Evolutionary conservation across 192 early-diverging fungal species (phyloP), one percentile per base, ranked within the genome.

Genomic region (Dispira simplex): DNA sequence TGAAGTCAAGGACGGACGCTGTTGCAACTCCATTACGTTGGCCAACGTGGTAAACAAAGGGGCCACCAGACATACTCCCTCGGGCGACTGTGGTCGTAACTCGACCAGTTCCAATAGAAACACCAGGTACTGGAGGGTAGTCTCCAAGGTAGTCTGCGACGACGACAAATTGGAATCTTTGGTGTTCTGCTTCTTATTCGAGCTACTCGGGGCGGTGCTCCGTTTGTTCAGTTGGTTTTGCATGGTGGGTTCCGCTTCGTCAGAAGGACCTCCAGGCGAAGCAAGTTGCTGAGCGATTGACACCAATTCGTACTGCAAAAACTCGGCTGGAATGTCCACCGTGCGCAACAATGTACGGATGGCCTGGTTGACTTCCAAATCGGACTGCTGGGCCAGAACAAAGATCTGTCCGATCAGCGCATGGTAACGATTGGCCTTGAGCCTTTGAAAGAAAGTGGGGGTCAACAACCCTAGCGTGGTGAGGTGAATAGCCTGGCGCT

Each of bases 81-180:
- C 66, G 0, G 65, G 64, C 51, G 88, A 75, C 44, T 67, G 52
- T 1, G 69, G 56, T 57, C 83, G 83, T 75, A 77, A 79, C 72
- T 90, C 83, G 44, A 92, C 64, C 21, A 86, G 64, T 76, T 96
- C 93, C 52, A 96, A 75, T 46, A 88, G 67, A 25, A 85, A 73
- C 23, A 85, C 71, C 27, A 85, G 75, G 54, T 79, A 77, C 18
- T 82, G 74, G 28, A 85, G 73, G 57, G 65, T 47, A 48, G 77
- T 67, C 18, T 75, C 68, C 0, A 68, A 69, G 21, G 63, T 63
- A 8, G 67, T 71, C 4, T 68, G 62, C 1, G 64, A 20, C 44
- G 46, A 54, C 13, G 64, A 8, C 26, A 48, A 47, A 20, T 25
- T n/a, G 26, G 51, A 53, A 11, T 53, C 51, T 10, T 25, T 25